Base-by-base conservation (phyloP, 768 basidiomycete species). In the Coprinopsis strossmayeri region DNA sequence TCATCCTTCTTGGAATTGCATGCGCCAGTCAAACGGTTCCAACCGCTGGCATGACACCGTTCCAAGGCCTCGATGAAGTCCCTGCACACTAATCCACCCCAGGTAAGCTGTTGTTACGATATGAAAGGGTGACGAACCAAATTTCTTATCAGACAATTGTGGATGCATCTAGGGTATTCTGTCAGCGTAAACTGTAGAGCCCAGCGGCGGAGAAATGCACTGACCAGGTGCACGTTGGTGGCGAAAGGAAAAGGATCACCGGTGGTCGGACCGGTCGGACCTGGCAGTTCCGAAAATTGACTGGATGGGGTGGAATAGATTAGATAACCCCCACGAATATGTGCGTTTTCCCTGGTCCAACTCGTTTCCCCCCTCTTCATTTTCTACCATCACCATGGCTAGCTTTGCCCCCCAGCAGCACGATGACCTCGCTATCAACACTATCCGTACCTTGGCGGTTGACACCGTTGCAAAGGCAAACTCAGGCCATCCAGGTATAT, bases 401-500 rank as follows among this genome's bases (percentile, higher is more conserved):
- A 53, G 63, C 53, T 74, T 73, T 60, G 56, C 59, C 41, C 59
- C 66, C 48, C 57, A 65, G 57, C 61, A 64, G 35, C 57, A 71
- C 45, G 87, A 90, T 61, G 71, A 77, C 52, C 59, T 73, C 49
- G 73, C 81, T 56, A 72, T 88, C 55, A 77, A 82, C 48, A 85
- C 85, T 48, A 89, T 87, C 65, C 82, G 87, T 51, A 77, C 81
- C 34, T 79, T 90, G 52, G 82, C 86, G 48, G 84, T 79, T 30
- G 85, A 85, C 70, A 74, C 82, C 57, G 87, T 89, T 40, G 82
- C 68, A 55, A 88, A 91, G 69, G 87, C 91, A 60, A 95, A 95
- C 80, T 92, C 90, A 57, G 92, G 92, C 50, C 92, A 94, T 67
- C 92, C 90, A 53, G 91, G 91, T 84, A 52, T 42, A 73, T 49